Evolutionary conservation across 148 eudicot species (phyloP).

Genomic region (Fallopia convolvulus): DNA sequence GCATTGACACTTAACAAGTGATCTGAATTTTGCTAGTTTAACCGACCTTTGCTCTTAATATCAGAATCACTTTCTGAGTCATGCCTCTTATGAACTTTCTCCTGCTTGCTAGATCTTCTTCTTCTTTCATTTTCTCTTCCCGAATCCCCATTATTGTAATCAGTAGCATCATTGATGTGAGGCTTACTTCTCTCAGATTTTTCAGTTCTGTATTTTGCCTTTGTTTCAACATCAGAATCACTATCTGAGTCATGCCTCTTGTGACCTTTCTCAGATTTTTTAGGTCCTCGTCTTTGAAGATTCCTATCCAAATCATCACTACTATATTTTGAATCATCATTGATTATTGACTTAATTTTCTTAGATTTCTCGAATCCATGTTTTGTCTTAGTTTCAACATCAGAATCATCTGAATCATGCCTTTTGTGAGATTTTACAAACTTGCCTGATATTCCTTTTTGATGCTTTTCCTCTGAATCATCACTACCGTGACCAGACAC

Average conservation of each 20-base stretch:
- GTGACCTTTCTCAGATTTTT: background rate
- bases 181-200: conserved; percentile 8
- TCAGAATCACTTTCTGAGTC: conserved; percentile 35
- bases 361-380: conserved; percentile 12
- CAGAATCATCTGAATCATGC: conserved; percentile 23
- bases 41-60: conserved; percentile 9
- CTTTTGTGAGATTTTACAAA: conserved; percentile 1
- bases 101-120: conserved; percentile 14
- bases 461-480: conserved; percentile 10
- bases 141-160: conserved; percentile 21
- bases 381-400: conserved; percentile 18
- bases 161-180: conserved; percentile 15
- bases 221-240: conserved; percentile 24
- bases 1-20: no score
- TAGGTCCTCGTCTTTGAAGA: conserved; percentile 5
- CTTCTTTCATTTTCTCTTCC: conserved; percentile 10
- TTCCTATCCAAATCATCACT: conserved; percentile 17
- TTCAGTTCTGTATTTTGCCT: conserved; percentile 18
- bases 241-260: conserved; percentile 24
- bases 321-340: conserved; percentile 17
- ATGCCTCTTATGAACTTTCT: conserved; percentile 16
- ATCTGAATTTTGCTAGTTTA: no score
- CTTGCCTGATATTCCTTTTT: background rate
- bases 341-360: conserved; percentile 10
- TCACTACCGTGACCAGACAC: conserved; percentile 22